phyloP scores from a whole-genome alignment of 2,329 filamentous ascomycete species.

The Colletotrichum trifolii region DNA sequence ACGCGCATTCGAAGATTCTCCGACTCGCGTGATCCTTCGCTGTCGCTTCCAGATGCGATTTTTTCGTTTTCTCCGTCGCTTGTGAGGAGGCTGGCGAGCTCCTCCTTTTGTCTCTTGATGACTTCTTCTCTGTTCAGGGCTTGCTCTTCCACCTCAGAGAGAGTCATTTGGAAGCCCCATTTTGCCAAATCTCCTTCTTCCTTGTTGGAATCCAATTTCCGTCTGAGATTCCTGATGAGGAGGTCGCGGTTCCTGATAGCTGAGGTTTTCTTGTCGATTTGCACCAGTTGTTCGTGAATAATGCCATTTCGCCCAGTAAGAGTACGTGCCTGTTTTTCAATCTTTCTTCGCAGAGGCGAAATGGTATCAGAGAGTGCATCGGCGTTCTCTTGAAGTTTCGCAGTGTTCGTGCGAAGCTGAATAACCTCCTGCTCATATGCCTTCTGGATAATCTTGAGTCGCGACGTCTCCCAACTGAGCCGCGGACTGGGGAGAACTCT shows the following conservation, averaged over 20 bases:
- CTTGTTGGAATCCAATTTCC: not conserved
- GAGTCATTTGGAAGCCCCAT: not conserved
- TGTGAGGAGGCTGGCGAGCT: not conserved
- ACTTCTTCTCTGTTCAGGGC: not conserved
- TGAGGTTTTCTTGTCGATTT: too few species aligned
- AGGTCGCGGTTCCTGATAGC: too few species aligned
- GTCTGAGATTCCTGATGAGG: not conserved
- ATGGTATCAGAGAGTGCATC: too few species aligned
- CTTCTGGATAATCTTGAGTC: conserved; percentile 20
- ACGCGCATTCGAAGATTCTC: not conserved
- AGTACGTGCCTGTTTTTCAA: too few species aligned
- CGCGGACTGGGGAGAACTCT: not conserved
- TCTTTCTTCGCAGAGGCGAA: too few species aligned
- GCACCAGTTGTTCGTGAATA: too few species aligned
- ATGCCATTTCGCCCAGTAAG: too few species aligned
- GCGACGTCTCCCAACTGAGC: conserved; percentile 9
- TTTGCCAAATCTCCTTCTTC: not conserved
- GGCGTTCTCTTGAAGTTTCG: not conserved
- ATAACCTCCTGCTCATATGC: conserved; percentile 21
- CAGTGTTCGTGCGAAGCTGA: not conserved
- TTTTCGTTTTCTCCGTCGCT: not conserved
- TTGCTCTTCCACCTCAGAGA: not conserved
- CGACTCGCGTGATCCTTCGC: not conserved
- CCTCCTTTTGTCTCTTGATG: not conserved
- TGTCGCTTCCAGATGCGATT: not conserved